Evolutionary conservation across 2,329 filamentous ascomycete genomes (phyloP).

Genomic region (Mycosphaerella sp.): DNA sequence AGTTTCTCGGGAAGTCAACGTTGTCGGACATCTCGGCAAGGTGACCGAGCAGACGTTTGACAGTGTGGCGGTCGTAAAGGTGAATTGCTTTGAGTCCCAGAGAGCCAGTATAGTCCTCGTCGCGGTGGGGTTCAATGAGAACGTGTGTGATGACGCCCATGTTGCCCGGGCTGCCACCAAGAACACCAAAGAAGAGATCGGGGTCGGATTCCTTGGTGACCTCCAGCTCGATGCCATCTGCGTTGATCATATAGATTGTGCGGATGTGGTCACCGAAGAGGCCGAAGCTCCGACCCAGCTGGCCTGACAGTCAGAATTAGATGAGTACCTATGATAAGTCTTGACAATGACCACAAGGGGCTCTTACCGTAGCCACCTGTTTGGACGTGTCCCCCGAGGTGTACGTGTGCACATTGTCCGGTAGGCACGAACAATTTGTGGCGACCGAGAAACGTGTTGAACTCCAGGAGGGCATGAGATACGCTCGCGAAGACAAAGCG

Average conservation of each 20-base stretch:
- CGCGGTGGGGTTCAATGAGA: conserved; percentile 37
- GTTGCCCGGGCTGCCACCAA: conserved; percentile 34
- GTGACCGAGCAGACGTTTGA: conserved; percentile 37
- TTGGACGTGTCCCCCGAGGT: conserved; percentile 45
- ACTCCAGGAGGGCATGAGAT: conserved; percentile 40
- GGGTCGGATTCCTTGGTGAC: conserved; percentile 25
- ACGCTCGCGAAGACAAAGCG: conserved; percentile 59
- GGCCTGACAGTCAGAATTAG: conserved; percentile 13
- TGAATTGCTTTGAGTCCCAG: conserved; percentile 41
- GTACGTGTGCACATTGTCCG: conserved; percentile 44
- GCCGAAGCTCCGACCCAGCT: conserved; percentile 43
- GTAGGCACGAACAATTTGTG: conserved; percentile 43
- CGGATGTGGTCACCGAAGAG: conserved; percentile 32
- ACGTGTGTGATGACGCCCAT: conserved; percentile 33
- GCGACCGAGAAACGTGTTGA: conserved; percentile 40
- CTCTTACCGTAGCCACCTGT: conserved; percentile 42
- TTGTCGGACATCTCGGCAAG: conserved; percentile 44
- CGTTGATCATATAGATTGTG: conserved; percentile 28
- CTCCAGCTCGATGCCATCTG: conserved; percentile 25
- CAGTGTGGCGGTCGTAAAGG: conserved; percentile 36
- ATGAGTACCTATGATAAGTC: not conserved
- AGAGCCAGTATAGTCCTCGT: conserved; percentile 38
- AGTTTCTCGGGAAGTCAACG: conserved; percentile 41
- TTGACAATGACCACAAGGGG: not conserved
- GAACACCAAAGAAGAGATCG: conserved; percentile 31